Base-by-base conservation (phyloP, 345 rosid species). In the Heritiera littoralis region DNA sequence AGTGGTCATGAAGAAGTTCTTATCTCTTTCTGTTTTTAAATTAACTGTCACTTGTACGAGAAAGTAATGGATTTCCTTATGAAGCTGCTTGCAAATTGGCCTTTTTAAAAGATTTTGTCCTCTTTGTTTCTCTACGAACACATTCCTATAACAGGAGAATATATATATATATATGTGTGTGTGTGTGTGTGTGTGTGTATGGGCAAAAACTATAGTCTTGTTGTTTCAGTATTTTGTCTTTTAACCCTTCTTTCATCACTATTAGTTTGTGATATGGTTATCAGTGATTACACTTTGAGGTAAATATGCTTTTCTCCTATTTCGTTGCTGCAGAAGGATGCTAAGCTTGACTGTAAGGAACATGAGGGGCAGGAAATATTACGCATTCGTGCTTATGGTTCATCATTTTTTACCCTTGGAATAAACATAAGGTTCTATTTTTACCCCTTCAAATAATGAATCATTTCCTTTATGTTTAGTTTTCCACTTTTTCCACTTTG, bases 301-400 rank as follows among this genome's bases (percentile, higher is more conserved):
- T 78, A 61, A 28, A 64, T 80, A 35, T 15, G 23, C 46, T 80
- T 67, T 73, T 43, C 58, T 75, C 23, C 18, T 3, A 66, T 75
- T 82, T 76, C 18, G 75, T 30, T 30, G 74, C 72, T 84, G 86
- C 91, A 92, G 97, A 90, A 84, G 80, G 89, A 84, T 84, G 81
- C 64, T 65, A 84, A 83, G 81, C 74, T 78, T 72, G 87, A 81
- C 20, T 77, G 80, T 52, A 74, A 75, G 87, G 90, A 84, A 65
- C 75, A 54, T 74, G 87, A 82, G 83, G 92, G 91, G 75, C 97
- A 92, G 79, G 98, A 92, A 84, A 89, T 90, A 71, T 83, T 94
- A 49, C 78, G 89, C 20, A 92, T 94, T 65, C 93, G 98, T 77
- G 98, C 99, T 20, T 94, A 94, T 84, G 98, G 98, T 74, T 93